Percentiles rank a stretch among this genome's conserved stretches.
Conservation (phyloP, 2,329 filamentous ascomycete species). For the Monosporascus sp. region DNA sequence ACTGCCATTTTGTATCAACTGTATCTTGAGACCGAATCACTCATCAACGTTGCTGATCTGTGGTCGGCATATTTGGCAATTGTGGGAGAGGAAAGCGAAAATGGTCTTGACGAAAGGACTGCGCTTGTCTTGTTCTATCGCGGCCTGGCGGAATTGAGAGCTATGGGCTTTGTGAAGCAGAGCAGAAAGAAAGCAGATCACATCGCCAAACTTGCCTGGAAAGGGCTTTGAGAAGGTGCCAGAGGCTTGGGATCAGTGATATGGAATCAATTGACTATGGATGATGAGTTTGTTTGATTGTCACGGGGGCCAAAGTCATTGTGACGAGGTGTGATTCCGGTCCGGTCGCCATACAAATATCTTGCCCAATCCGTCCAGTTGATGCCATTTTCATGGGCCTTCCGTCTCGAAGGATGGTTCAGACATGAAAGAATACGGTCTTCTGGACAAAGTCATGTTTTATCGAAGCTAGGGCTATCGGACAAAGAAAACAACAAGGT, state of each 20-base stretch:
- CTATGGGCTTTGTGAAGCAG: conserved; percentile 80
- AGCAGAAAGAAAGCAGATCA: conserved; percentile 93
- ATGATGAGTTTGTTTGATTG: conserved; percentile 6
- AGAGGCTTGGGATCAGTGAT: background rate
- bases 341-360: conserved; percentile 1
- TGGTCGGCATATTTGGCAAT: conserved; percentile 72
- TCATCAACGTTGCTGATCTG: conserved; percentile 76
- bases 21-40: conserved; percentile 69
- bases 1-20: conserved; percentile 73
- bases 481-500: conserved; percentile 14
- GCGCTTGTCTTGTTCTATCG: conserved; percentile 77
- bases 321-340: conserved; percentile 9
- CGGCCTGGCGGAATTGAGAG: conserved; percentile 76
- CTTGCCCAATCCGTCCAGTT: conserved; percentile 3
- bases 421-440: conserved; percentile 17
- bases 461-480: conserved; percentile 11
- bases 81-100: conserved; percentile 42
- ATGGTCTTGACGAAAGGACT: conserved; percentile 46
- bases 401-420: conserved; percentile 2
- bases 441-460: conserved; percentile 18
- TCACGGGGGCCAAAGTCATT: conserved; percentile 3
- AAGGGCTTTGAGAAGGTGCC: conserved; percentile 55
- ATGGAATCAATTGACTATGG: conserved; percentile 9
- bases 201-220: conserved; percentile 70
- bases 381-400: conserved; percentile 9